A percentile compares a stretch with the other conserved stretches of the same genome.
Conservation (phyloP, 2,329 filamentous ascomycete species). For the Sporothrix luriei region DNA sequence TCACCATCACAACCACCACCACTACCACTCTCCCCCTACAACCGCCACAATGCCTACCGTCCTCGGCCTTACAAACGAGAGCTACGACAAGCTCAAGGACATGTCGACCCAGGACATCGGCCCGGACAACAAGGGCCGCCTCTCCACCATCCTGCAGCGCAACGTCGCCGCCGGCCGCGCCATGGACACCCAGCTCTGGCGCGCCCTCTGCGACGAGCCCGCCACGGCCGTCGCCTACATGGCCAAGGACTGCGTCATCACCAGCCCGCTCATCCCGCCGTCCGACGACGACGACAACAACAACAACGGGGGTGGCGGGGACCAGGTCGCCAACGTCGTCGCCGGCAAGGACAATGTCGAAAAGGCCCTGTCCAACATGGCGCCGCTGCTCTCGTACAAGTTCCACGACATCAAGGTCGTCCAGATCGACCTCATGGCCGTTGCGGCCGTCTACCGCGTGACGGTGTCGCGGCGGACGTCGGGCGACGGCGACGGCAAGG, state of each 20-base stretch:
- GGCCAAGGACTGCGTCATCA: slow-evolving; percentile 46
- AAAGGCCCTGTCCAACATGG: slow-evolving; percentile 40
- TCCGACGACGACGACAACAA: slow-evolving; percentile 28
- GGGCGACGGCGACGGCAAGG: neutral
- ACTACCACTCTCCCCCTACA: neutral
- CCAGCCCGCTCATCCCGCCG: slow-evolving; percentile 44
- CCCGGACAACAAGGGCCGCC: slow-evolving; percentile 40
- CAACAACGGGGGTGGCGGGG: neutral
- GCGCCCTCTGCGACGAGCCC: slow-evolving; percentile 45
- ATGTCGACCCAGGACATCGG: slow-evolving; percentile 32
- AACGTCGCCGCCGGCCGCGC: slow-evolving; percentile 45
- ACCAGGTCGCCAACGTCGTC: slow-evolving; percentile 34
- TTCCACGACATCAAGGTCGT: slow-evolving; percentile 45
- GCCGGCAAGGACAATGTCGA: slow-evolving; percentile 41
- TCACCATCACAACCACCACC: neutral
- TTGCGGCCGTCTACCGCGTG: slow-evolving; percentile 43
- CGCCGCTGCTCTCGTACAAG: slow-evolving; percentile 41
- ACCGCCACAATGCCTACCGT: slow-evolving; percentile 41
- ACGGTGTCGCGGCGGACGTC: slow-evolving; percentile 36
- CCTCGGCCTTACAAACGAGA: slow-evolving; percentile 43
- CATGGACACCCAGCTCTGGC: slow-evolving; percentile 47
- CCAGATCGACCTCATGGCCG: slow-evolving; percentile 47
- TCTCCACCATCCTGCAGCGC: slow-evolving; percentile 46
- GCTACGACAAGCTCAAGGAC: slow-evolving; percentile 25
- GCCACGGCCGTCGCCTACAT: slow-evolving; percentile 45